These are phyloP conservation scores for Trypanosomatidae sp. DNA, from an alignment of 208 protist species.

Conservation along the genomic window DNA sequence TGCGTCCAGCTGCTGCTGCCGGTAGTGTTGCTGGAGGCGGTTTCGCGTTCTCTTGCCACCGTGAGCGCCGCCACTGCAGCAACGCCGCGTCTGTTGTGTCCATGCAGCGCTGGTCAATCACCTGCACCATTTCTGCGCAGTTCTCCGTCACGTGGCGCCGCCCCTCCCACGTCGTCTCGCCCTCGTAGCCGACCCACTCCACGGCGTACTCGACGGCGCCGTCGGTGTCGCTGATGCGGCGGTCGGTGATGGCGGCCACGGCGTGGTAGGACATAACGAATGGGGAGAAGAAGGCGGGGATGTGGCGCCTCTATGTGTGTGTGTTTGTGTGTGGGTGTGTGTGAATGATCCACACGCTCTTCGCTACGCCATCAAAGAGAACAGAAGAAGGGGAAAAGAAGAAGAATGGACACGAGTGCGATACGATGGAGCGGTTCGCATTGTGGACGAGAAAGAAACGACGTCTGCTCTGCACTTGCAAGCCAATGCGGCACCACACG, in stretches of 20 bases:
- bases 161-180: constrained; percentile 57
- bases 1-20: constrained; percentile 3
- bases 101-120: constrained; percentile 43
- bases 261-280: constrained; percentile 42
- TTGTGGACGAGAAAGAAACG: too few relatives aligned
- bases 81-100: constrained; percentile 32
- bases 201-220: constrained; percentile 69
- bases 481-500: too few relatives aligned
- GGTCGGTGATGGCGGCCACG: constrained; percentile 33
- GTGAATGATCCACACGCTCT: too few relatives aligned
- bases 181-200: constrained; percentile 35
- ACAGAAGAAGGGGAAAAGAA: too few relatives aligned
- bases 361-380: too few relatives aligned
- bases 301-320: background rate
- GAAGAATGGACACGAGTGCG: too few relatives aligned
- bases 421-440: too few relatives aligned
- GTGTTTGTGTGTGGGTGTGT: background rate
- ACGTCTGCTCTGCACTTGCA: too few relatives aligned
- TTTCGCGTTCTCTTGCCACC: background rate
- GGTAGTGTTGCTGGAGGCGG: too few relatives aligned
- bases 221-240: constrained; percentile 47
- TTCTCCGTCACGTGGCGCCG: constrained; percentile 33
- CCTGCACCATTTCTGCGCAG: constrained; percentile 39
- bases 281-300: too few relatives aligned
- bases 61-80: constrained; percentile 25